Evolutionary conservation across 179 eudicot species (phyloP).

Genomic region (Pouteria campechiana): DNA sequence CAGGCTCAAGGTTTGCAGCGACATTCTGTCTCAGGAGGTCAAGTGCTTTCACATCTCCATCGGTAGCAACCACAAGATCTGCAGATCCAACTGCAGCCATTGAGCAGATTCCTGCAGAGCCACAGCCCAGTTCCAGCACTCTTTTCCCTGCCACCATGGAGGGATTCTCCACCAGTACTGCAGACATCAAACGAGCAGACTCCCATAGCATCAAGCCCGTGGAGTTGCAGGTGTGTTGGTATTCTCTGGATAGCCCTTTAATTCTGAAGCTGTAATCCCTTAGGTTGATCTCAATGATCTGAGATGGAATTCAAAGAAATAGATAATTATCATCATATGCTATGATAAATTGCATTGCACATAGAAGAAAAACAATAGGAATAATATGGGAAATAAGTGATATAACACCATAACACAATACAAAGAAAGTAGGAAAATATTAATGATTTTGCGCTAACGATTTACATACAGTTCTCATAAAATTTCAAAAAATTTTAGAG

Average conservation of each 20-base stretch:
- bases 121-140: conserved; percentile 76
- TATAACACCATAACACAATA: too few species aligned
- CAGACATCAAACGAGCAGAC: conserved; percentile 78
- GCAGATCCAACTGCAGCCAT: conserved; percentile 62
- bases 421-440: too few species aligned
- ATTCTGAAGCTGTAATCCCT: conserved; percentile 47
- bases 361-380: too few species aligned
- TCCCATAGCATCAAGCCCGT: conserved; percentile 98
- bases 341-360: too few species aligned
- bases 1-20: conserved; percentile 27
- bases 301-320: conserved; percentile 5
- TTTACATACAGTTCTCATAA: too few species aligned
- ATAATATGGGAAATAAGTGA: too few species aligned
- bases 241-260: conserved; percentile 59
- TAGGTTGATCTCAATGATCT: conserved; percentile 46
- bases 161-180: conserved; percentile 55
- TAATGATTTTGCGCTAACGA: too few species aligned
- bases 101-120: conserved; percentile 79
- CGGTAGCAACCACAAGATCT: conserved; percentile 68
- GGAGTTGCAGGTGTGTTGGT: conserved; percentile 88
- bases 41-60: conserved; percentile 58
- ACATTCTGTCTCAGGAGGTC: conserved; percentile 47
- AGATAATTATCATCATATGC: too few species aligned
- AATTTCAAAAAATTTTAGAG: too few species aligned
- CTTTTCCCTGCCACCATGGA: conserved; percentile 46